These are phyloP conservation scores for Plasmodium berghei DNA, from an alignment of 169 alveolate genomes.

Conservation along the genomic window DNA sequence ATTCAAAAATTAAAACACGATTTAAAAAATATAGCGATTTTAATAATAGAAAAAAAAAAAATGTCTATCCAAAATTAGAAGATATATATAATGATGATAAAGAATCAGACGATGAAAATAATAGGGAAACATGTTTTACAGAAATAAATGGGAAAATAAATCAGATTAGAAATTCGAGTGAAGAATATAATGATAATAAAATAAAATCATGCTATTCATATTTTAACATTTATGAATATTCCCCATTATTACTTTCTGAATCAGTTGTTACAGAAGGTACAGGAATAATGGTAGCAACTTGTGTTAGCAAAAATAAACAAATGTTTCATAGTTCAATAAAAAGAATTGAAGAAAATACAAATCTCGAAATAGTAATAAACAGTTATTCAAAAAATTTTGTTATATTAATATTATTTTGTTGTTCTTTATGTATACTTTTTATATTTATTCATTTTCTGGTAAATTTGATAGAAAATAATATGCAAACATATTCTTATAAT, in stretches of 20 bases:
- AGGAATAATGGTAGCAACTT: constrained; percentile 56
- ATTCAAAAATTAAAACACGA: constrained; percentile 15
- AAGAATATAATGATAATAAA: too few species aligned
- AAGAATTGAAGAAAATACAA: constrained; percentile 33
- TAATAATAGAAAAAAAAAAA: not conserved
- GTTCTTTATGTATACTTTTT: constrained; percentile 60
- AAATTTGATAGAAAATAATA: constrained; percentile 40
- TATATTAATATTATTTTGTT: constrained; percentile 42
- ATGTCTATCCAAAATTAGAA: not conserved
- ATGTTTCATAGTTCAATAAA: constrained; percentile 48
- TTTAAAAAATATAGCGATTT: constrained; percentile 11
- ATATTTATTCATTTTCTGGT: constrained; percentile 54
- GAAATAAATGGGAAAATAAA: not conserved
- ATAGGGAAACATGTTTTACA: not conserved
- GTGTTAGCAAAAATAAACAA: constrained; percentile 70
- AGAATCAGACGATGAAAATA: not conserved
- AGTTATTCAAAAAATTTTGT: constrained; percentile 52
- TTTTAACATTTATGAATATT: constrained; percentile 11
- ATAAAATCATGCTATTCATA: too few species aligned
- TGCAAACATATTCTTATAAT: constrained; percentile 59
- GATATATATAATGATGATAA: not conserved
- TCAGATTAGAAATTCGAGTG: not conserved
- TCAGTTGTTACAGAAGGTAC: constrained; percentile 25
- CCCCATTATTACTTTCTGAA: constrained; percentile 41
- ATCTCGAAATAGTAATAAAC: constrained; percentile 33